Conservation (phyloP, 805 yeast genomes). For the Schizosaccharomyces lindneri region DNA sequence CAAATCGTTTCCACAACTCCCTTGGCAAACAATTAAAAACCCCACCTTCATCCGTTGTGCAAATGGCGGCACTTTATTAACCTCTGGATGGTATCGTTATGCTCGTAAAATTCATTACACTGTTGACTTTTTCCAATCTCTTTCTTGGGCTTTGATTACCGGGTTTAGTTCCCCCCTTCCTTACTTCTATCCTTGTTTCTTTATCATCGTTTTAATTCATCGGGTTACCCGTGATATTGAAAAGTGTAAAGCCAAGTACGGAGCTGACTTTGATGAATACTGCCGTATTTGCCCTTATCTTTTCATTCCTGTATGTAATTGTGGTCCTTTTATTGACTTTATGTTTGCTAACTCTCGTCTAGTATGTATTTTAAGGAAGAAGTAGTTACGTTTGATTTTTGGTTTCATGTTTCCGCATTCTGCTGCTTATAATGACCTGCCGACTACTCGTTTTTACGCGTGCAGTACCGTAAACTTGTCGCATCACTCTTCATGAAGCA, state of each 20-base stretch:
- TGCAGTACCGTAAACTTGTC: too few relatives aligned
- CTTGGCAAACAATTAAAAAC: conserved; percentile 54
- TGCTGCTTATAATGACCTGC: too few relatives aligned
- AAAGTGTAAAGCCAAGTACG: conserved; percentile 70
- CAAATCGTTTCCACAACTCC: conserved; percentile 83
- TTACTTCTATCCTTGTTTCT: conserved; percentile 87
- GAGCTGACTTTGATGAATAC: conserved; percentile 80
- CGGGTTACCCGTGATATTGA: conserved; percentile 71
- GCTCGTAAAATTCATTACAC: conserved; percentile 92
- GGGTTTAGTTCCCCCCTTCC: conserved; percentile 77
- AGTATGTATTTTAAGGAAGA: too few relatives aligned
- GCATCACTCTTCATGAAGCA: too few relatives aligned
- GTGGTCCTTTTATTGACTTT: neutral
- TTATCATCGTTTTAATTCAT: conserved; percentile 65
- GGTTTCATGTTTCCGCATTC: too few relatives aligned
- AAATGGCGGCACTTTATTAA: conserved; percentile 59
- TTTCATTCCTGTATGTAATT: conserved; percentile 37
- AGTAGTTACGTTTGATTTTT: too few relatives aligned
- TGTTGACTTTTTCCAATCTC: conserved; percentile 70
- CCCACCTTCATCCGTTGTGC: conserved; percentile 69
- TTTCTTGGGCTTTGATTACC: conserved; percentile 79
- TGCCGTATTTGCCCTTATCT: conserved; percentile 70
- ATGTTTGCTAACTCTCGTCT: neutral
- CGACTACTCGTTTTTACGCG: too few relatives aligned
- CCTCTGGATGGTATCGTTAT: conserved; percentile 84